Evolutionary conservation across 352 stramenopile genomes (phyloP), one percentile per base, ranked within the genome.

Genomic region (Pythium guiyangense): DNA sequence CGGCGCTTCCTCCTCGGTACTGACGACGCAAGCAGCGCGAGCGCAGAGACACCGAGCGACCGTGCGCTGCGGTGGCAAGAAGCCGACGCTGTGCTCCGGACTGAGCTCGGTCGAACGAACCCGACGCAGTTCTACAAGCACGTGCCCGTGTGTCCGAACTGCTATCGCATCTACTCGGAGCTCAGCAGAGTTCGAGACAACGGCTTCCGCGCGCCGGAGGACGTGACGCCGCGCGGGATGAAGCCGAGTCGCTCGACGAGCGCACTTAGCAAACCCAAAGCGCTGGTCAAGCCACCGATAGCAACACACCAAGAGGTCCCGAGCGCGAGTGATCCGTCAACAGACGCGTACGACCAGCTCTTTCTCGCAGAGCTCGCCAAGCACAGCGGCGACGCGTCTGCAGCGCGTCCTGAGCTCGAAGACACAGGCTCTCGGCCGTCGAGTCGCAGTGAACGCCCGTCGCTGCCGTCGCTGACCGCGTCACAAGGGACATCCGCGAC

Each of bases 51-150:
- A 1, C 60, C 73, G 8, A 48, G 34, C 15, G 56, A 47, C 10
- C 47, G 82, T 2, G 64, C 58, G 5, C 54, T 88, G 17, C 59
- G 73, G 43, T 93, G 80, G 83, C 75, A 86, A 57, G 80, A 88
- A 49, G 69, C 74, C 2, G 80, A 90, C 43, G 85, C 77, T 20
- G 60, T 84, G 8, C 64, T 86, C 17, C 77, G 80, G 10, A 78
- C 73, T 55, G 75, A 91, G 49, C 57, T 93, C 6, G 84, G 81
- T 0, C 73, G 80, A 0, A 59, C 66, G 1, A 89, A 94, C 15
- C 81, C 84, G 25, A 73, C 62, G 15, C 71, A 79, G 26, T 94
- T 87, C 49, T 92, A 94, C 68, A 91, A 90, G 57, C 84, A 90
- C 63, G 79, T 88, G 10, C 42, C 56, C 0, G 79, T 94, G 11